Evolutionary conservation across 2,329 filamentous ascomycete species (phyloP).

Genomic region (Colletotrichum scovillei): DNA sequence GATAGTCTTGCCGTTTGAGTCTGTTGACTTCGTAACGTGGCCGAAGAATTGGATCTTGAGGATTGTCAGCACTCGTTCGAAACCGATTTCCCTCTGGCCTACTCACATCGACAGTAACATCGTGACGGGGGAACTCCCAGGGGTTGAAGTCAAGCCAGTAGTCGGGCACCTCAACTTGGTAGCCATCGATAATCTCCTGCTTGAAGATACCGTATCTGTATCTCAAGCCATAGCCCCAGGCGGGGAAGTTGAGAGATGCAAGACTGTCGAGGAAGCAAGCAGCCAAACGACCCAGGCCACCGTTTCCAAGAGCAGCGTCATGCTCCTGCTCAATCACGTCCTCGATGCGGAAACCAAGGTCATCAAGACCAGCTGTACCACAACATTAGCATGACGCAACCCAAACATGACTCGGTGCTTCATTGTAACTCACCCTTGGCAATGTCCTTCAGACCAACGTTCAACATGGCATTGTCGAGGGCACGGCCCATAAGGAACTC

Average conservation of each 20-base stretch:
- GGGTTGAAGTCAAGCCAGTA: conserved; percentile 99
- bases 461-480: conserved; percentile 98
- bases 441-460: conserved; percentile 86
- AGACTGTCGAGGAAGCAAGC: conserved; percentile 98
- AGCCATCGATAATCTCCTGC: conserved; percentile 97
- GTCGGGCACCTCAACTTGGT: conserved; percentile 97
- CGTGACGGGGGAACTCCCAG: conserved; percentile 97
- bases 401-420: not conserved
- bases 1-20: conserved; percentile 80
- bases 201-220: conserved; percentile 99
- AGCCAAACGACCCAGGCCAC: conserved; percentile 91
- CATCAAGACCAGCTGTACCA: conserved; percentile 78
- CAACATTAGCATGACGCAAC: conserved; percentile 29
- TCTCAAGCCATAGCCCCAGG: conserved; percentile 96
- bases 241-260: conserved; percentile 92
- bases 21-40: conserved; percentile 77
- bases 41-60: conserved; percentile 90
- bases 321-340: conserved; percentile 96
- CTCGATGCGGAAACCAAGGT: conserved; percentile 96
- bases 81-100: not conserved
- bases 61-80: not conserved
- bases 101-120: conserved; percentile 87
- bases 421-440: conserved; percentile 73
- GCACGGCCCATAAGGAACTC: conserved; percentile 98
- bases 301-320: conserved; percentile 95